A percentile compares a stretch with the other conserved stretches of the same genome.
phyloP scores from a whole-genome alignment of 140 eudicot genomes.

The Bidens hawaiensis region DNA sequence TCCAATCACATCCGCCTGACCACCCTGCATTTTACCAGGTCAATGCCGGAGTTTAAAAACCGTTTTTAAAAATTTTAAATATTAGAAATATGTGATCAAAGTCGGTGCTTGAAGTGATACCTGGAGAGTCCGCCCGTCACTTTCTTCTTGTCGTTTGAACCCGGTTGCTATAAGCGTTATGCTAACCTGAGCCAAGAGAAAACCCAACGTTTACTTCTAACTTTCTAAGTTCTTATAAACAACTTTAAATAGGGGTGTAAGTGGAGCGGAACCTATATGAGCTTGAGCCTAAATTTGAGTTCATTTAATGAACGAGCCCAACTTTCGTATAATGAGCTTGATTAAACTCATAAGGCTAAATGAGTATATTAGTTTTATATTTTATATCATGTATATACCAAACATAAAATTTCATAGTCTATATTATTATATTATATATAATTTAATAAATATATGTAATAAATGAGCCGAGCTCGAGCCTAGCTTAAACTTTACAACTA shows the following conservation, averaged over 20 bases:
- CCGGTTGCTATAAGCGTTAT: constrained; percentile 96
- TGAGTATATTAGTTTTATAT: background rate
- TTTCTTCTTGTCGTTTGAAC: constrained; percentile 84
- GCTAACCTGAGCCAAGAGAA: constrained; percentile 52
- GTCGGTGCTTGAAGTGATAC: constrained; percentile 15
- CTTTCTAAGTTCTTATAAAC: background rate
- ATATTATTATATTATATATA: background rate
- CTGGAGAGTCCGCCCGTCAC: constrained; percentile 45
- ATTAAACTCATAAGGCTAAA: background rate
- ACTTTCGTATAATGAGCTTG: background rate
- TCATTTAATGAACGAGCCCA: background rate
- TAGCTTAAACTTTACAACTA: background rate
- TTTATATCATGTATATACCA: background rate
- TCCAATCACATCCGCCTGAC: constrained; percentile 27
- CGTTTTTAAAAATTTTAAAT: background rate
- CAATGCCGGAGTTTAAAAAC: background rate
- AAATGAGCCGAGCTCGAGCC: background rate
- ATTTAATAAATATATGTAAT: background rate
- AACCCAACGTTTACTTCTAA: background rate
- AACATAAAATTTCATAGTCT: background rate
- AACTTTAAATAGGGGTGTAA: background rate
- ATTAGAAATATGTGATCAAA: background rate
- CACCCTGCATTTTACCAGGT: constrained; percentile 21
- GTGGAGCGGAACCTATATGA: background rate
- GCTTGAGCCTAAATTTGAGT: background rate